Base-by-base conservation (phyloP, 257 asterid genomes). In the Dorcoceras hygrometricum region DNA sequence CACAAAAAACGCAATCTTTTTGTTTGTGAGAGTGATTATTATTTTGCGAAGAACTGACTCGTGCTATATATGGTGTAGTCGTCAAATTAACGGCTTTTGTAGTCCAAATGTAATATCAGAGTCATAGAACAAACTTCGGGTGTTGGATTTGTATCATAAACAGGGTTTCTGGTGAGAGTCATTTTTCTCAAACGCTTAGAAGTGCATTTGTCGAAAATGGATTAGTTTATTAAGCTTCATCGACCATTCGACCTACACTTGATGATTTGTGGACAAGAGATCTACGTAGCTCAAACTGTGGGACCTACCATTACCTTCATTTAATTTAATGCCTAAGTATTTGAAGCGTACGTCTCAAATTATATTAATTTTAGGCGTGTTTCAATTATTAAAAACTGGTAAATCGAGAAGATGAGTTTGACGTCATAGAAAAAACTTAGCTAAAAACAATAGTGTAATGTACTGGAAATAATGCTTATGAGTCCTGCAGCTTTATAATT, bases 1-100 rank as follows among this genome's bases (percentile, higher is more conserved):
- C 39, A 65, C 59, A 39, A 51, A 74, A 51, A 69, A 73, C 54
- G 20, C 32, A 58, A 50, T 57, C 66, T 53, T 39, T 29, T 20
- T 32, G 26, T 46, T 31, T 43, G 29, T 46, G 26, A 10, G 18
- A 53, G 50, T 50, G 68, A n/a, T 4, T 57, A 61, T 50, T 27
- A 24, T 20, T 14, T 32, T 55, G 18, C 12, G 31, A 9, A 24
- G 7, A 4, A n/a, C 14, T 29, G 16, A n/a, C 20, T 60, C 46
- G 2, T 29, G 23, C 50, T 60, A 14, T 60, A 14, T n/a, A 60
- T 8, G n/a, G n/a, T n/a, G 29, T 46, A 43, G 2, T 43, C 20
- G 6, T 43, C 20, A 12, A 12, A 4, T 43, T 19, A 43, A 43
- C 2, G 53, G 20, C 20, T 14, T 46, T 46, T 16, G 2, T 3